phyloP scores from a whole-genome alignment of 495 filamentous ascomycete species.

The Trichoderma asperelloides region DNA sequence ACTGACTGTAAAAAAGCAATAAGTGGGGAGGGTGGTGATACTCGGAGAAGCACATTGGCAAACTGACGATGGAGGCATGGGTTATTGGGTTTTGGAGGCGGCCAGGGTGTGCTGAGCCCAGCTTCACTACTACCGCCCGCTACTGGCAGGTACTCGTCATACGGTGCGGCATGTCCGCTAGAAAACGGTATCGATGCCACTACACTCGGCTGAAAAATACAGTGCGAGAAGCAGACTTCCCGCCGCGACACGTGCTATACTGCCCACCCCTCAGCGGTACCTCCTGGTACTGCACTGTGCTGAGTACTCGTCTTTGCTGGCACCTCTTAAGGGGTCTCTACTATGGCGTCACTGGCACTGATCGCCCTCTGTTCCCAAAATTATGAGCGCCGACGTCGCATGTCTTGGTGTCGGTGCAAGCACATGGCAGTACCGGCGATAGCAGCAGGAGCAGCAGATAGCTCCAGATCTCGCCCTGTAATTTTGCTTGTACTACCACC shows the following conservation, averaged over 20 bases:
- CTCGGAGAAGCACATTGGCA: neutral
- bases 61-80: neutral
- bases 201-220: neutral
- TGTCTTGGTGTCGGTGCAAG: neutral
- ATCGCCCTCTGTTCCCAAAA: neutral
- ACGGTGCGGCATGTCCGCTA: neutral
- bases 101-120: neutral
- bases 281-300: neutral
- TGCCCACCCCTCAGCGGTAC: neutral
- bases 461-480: too few species aligned
- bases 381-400: neutral
- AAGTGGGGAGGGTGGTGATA: neutral
- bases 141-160: neutral
- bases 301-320: neutral
- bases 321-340: neutral
- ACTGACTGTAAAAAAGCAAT: neutral
- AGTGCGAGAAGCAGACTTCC: neutral
- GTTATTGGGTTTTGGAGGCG: neutral
- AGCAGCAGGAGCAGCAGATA: neutral
- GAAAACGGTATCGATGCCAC: neutral
- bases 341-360: slow-evolving; percentile 7
- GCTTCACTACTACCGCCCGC: neutral
- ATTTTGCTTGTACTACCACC: too few species aligned
- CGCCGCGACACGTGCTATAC: neutral
- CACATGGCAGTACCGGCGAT: neutral